These are phyloP conservation scores for Petunia axillaris DNA, from an alignment of 257 asterid genomes.

Conservation along the genomic window DNA sequence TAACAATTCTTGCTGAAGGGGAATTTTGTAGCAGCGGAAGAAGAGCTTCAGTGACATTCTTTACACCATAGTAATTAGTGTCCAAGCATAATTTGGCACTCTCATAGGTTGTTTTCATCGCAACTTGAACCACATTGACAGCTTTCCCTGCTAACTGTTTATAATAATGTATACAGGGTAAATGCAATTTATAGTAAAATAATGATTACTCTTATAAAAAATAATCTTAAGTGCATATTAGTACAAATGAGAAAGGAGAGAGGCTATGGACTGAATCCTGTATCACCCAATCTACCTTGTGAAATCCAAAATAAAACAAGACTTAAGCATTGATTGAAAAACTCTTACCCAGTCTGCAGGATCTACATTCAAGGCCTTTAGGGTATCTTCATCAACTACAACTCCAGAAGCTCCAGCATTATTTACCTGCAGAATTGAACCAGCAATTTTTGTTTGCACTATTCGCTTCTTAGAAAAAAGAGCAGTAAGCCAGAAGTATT, in stretches of 20 bases:
- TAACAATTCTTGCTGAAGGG: constrained; percentile 64
- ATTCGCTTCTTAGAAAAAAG: neutral
- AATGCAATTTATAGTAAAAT: neutral
- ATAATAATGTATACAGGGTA: neutral
- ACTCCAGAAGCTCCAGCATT: constrained; percentile 88
- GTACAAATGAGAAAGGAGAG: neutral
- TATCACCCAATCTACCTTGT: too few species aligned
- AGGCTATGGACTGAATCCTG: neutral
- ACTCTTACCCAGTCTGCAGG: constrained; percentile 61
- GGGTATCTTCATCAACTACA: constrained; percentile 61
- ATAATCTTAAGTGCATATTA: neutral
- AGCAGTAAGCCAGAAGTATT: neutral
- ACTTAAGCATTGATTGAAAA: neutral
- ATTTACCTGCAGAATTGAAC: constrained; percentile 58
- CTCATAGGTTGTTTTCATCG: constrained; percentile 58
- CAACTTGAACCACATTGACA: constrained; percentile 54
- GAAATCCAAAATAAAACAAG: neutral
- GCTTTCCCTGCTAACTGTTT: constrained; percentile 79
- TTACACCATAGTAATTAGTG: constrained; percentile 74
- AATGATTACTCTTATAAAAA: neutral
- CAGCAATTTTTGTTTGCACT: neutral
- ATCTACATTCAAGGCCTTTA: constrained; percentile 62
- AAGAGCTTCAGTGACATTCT: constrained; percentile 74
- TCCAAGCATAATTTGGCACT: constrained; percentile 62
- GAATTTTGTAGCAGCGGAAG: constrained; percentile 69